Base-by-base conservation (phyloP, 768 basidiomycete species). In the Pulveroboletus sp. region DNA sequence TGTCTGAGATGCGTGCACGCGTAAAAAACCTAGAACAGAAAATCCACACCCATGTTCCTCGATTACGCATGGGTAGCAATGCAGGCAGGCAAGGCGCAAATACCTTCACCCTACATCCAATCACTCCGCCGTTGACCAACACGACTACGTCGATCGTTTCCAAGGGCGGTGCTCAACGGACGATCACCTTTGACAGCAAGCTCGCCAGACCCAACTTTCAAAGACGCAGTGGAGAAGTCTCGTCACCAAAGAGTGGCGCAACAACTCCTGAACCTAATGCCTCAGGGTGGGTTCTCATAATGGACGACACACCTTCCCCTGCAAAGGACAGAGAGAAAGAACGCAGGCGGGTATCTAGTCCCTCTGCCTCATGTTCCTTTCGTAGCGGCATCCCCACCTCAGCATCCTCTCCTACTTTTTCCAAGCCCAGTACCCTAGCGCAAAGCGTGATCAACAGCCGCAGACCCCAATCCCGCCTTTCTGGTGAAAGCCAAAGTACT, bases 1-100 rank as follows among this genome's bases (percentile, higher is more conserved):
- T 92, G 6, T 86, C 87, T 21, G 91, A 93, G 64, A 90, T 93
- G 86, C 81, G 91, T 37, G 89, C 88, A 35, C 78, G 86, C 45
- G 89, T 93, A 28, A 82, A 76, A 62, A 86, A 84, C 57, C 69
- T 93, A 35, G 88, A 92, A 60, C 88, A 89, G 69, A 89, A 86
- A 69, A 87, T 93, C 39, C 88, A 91, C 60, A 89, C 88, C 39
- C 86, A 86, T 39, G 89, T 93, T 44, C 90, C 89, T 21, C 79
- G 89, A 47, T 64, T 92, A 48, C 85, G 89, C 11, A 87, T 90
- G 83, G 84, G 82, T 17, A 89, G 88, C 60, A 80, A 82, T 46
- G 82, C 81, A 39, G 77, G 78, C 45, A 77, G 80, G 36, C 69
- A 75, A 43, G 76, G 71, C 51, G 58, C 64, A 41, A 76, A 69